A percentile compares a stretch with the other conserved stretches of the same genome.
These are phyloP conservation scores for Asterella californica DNA, from an alignment of 225 moss, liverwort and hornwort species.

Conservation along the genomic window DNA sequence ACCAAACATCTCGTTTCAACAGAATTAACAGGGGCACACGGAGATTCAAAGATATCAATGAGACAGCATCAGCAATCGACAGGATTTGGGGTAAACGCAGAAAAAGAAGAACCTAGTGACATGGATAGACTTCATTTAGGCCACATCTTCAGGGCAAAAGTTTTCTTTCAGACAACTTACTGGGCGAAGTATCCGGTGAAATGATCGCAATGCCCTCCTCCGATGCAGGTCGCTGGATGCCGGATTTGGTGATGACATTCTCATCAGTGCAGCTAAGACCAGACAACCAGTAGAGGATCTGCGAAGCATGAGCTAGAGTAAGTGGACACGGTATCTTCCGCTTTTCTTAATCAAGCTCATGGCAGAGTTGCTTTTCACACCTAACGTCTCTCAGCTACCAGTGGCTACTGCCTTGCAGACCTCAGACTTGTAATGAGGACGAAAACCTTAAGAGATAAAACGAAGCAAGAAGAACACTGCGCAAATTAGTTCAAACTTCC, in stretches of 20 bases:
- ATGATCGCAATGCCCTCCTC: constrained; percentile 56
- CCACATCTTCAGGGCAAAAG: too few species aligned
- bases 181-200: constrained; percentile 70
- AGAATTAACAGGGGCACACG: not conserved
- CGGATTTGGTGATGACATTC: constrained; percentile 69
- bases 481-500: not conserved
- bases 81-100: not conserved
- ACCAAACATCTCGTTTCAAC: not conserved
- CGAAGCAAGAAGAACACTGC: not conserved
- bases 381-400: not conserved
- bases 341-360: not conserved
- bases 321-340: not conserved
- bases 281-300: constrained; percentile 84
- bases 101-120: not conserved
- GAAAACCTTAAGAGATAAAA: not conserved
- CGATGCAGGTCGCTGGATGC: constrained; percentile 76
- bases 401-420: not conserved
- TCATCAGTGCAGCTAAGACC: constrained; percentile 81
- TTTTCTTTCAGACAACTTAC: constrained; percentile 42
- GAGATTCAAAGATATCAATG: not conserved
- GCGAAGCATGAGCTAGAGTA: constrained; percentile 16
- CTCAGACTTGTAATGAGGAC: not conserved
- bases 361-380: not conserved
- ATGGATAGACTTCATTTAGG: not conserved
- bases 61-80: not conserved